A percentile compares a stretch with the other conserved stretches of the same genome.
These are phyloP conservation scores for Claviceps pazoutovae DNA, from an alignment of 2,329 filamentous ascomycete genomes.

Conservation along the genomic window DNA sequence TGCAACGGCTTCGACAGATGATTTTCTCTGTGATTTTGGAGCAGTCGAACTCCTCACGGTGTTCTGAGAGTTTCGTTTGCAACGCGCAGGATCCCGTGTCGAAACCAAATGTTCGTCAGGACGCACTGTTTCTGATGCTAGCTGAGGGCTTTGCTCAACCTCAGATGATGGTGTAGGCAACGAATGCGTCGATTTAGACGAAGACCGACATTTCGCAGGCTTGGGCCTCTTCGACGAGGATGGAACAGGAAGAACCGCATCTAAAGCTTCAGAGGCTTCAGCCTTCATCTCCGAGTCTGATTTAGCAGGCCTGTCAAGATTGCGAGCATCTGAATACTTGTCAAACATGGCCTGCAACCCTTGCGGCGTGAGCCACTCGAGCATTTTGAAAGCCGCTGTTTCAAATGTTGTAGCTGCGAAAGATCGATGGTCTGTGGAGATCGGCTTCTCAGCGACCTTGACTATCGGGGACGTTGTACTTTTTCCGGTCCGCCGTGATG, in stretches of 20 bases:
- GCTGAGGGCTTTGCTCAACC: background rate
- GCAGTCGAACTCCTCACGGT: conserved; percentile 10
- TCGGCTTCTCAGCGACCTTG: conserved; percentile 29
- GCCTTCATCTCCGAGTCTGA: background rate
- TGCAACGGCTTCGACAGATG: conserved; percentile 19
- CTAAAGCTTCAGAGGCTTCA: background rate
- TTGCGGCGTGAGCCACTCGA: conserved; percentile 54
- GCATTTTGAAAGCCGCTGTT: conserved; percentile 53
- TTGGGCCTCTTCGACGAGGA: background rate
- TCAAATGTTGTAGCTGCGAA: conserved; percentile 51
- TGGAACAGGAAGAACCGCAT: background rate
- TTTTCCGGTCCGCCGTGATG: background rate
- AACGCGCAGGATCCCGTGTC: conserved; percentile 4
- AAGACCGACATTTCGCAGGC: background rate
- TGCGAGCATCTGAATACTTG: conserved; percentile 14
- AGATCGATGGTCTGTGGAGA: conserved; percentile 42
- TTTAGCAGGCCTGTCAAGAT: conserved; percentile 5
- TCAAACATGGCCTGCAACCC: conserved; percentile 36
- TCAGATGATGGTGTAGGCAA: background rate
- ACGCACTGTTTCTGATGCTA: background rate
- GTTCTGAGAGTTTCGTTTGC: conserved; percentile 10
- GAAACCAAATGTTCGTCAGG: conserved; percentile 4
- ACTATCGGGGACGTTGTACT: conserved; percentile 14
- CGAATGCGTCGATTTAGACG: conserved; percentile 1
- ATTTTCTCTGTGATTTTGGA: conserved; percentile 17